These are phyloP conservation scores for Acer yangbiense DNA, from an alignment of 345 rosid species.

Conservation along the genomic window DNA sequence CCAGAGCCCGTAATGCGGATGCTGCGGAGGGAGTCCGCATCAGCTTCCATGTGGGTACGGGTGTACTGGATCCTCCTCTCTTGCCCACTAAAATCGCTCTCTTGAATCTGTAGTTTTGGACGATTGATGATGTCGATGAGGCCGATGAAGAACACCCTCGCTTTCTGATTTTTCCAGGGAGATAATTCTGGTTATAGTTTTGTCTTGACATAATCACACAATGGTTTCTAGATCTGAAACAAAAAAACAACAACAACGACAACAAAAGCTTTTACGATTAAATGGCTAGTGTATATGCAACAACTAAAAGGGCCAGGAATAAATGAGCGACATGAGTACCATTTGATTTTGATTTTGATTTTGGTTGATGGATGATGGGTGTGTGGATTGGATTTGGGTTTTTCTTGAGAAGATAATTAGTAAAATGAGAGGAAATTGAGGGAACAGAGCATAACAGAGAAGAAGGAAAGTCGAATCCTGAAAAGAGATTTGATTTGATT, in stretches of 20 bases:
- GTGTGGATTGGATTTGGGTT: neutral
- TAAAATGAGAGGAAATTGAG: neutral
- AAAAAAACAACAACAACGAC: neutral
- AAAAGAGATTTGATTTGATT: constrained; percentile 13
- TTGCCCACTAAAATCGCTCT: constrained; percentile 82
- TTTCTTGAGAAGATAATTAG: neutral
- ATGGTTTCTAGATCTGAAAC: constrained; percentile 29
- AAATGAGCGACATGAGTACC: constrained; percentile 6
- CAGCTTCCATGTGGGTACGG: constrained; percentile 86
- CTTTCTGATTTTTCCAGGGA: constrained; percentile 86
- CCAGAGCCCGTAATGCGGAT: constrained; percentile 46
- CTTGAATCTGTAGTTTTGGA: constrained; percentile 80
- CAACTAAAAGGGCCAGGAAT: neutral
- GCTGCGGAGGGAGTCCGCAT: constrained; percentile 70
- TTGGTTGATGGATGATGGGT: neutral
- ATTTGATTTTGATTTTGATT: neutral
- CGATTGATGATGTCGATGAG: constrained; percentile 75
- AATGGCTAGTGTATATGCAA: no score
- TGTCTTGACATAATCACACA: constrained; percentile 64
- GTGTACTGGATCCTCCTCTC: constrained; percentile 85
- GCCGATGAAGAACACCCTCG: constrained; percentile 89
- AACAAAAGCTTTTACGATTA: no score
- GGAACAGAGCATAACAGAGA: neutral
- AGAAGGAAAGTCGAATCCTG: neutral
- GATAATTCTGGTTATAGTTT: constrained; percentile 51